Evolutionary conservation across 805 yeast genomes (phyloP), one percentile per base, ranked within the genome.

Genomic region (Kluyveromyces starmeri): DNA sequence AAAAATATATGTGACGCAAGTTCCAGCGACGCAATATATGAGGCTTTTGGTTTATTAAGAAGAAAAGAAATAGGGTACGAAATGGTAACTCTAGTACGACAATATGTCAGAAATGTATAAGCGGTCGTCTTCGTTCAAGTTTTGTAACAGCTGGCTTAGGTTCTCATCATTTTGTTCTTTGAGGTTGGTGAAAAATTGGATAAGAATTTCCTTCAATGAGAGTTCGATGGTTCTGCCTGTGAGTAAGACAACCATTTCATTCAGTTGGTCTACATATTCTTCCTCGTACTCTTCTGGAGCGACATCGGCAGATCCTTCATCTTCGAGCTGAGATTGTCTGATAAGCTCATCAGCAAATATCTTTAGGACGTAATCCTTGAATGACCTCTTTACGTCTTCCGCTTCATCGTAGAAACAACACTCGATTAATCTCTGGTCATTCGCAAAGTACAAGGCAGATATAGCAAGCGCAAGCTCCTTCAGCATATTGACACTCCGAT

Each of bases 311-410:
- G 15, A 10, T 12, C 16, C 69, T 76, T 67, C 11, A 58, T 57
- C 45, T 72, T 76, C 3, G 94, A 75, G 79, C 78, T 82, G 0
- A 96, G 83, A 50, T 97, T 71, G 0, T 97, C 84, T 62, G 22
- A 89, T 86, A n/a, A 73, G 46, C 36, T 75, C 81, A 5, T 64
- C 61, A 28, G 63, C 59, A 47, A 75, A 70, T 3, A 82, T 77
- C 19, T 30, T 21, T 5, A 12, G n/a, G 8, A 13, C 8, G 14
- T 30, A 20, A 11, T 30, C 33, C 16, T 30, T 30, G 26, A 30
- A 30, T 2, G 26, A 12, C 13, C 7, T 7, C 8, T 21, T 12
- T 4, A 8, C 11, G 19, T 12, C 19, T 6, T 30, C 33, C 20
- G 23, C 13, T 10, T n/a, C 16, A 12, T 15, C 19, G 11, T 20